Evolutionary conservation across 164 flowering plant species (phyloP), one percentile per base, ranked within the genome.

Genomic region (Liquidambar formosana): DNA sequence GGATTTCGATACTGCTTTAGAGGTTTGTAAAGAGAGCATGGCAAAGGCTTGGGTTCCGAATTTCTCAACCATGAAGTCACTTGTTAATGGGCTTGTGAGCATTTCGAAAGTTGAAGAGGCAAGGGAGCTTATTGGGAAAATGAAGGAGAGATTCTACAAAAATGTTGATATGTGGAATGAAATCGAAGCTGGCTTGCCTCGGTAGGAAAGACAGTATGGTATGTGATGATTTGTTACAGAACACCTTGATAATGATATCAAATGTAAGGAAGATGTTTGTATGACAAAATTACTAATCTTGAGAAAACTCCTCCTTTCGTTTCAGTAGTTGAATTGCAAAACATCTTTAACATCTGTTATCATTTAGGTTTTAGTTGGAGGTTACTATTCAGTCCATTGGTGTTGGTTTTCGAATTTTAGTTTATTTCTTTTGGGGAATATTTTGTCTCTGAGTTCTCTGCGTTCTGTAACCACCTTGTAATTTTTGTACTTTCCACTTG

Each of bases 81-180:
- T 92, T 12, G 91, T 92, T 15, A 77, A 85, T 53, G 98, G 98
- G 64, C 88, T 94, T 57, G 92, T 76, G 21, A 76, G 83, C 57
- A 76, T 61, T 63, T 78, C 78, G 0, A 89, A 85, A 71, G 84
- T 82, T 28, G 89, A 81, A 1, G 90, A 88, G 76, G 98, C 97
- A 0, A 62, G 71, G 57, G 87, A 81, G 47, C 69, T 90, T 48
- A 66, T 92, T 26, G 79, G 68, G 33, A 67, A 67, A 25, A 61
- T 90, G 60, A 90, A 92, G 79, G 85, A 83, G 81, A 89, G 74
- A 62, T 86, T 92, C 70, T 14, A 84, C 0, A 79, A 67, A 15
- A 81, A 76, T 57, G 84, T 62, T 43, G 84, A 84, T 48, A n/a
- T 52, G 72, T 94, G 98, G 98, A 72, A 77, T 64, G 91, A 90